phyloP scores from a whole-genome alignment of 176 grass and related monocot species.

The Avena eriantha region DNA sequence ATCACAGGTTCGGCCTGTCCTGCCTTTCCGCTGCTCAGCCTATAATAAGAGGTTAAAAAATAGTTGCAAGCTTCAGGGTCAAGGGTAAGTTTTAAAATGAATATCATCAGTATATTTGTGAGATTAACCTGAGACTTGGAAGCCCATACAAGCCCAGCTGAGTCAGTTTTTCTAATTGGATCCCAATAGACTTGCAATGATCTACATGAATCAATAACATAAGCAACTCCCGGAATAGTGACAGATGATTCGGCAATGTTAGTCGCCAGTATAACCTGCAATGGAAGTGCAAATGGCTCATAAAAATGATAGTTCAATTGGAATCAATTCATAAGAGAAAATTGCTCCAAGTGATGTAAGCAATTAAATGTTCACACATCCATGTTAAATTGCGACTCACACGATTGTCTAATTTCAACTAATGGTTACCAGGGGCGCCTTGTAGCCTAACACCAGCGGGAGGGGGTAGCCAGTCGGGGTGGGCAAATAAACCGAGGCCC shows the following conservation, averaged over 20 bases:
- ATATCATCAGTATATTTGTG: conserved; percentile 30
- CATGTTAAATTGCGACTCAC: conserved; percentile 1
- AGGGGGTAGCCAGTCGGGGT: not conserved
- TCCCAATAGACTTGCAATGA: conserved; percentile 95
- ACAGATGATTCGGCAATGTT: conserved; percentile 98
- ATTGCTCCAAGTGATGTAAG: conserved; percentile 7
- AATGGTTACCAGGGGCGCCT: not conserved
- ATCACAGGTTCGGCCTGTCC: conserved; percentile 92
- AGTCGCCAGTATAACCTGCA: conserved; percentile 92
- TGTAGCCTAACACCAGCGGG: not conserved
- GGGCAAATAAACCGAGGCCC: no score
- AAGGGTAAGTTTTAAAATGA: conserved; percentile 29
- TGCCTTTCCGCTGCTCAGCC: conserved; percentile 92
- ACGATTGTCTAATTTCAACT: conserved; percentile 18
- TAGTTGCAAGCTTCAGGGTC: conserved; percentile 18
- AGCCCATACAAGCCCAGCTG: conserved; percentile 78
- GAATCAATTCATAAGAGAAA: conserved; percentile 9
- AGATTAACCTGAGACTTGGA: conserved; percentile 84
- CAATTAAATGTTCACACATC: not conserved
- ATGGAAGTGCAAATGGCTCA: conserved; percentile 30
- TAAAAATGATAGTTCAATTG: not conserved
- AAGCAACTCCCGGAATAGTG: conserved; percentile 87
- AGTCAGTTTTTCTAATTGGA: conserved; percentile 69
- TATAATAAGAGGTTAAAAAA: conserved; percentile 50
- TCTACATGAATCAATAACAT: conserved; percentile 90